These are phyloP conservation scores for Rhododendron ferrugineum DNA, from an alignment of 148 eudicot genomes.

Conservation along the genomic window DNA sequence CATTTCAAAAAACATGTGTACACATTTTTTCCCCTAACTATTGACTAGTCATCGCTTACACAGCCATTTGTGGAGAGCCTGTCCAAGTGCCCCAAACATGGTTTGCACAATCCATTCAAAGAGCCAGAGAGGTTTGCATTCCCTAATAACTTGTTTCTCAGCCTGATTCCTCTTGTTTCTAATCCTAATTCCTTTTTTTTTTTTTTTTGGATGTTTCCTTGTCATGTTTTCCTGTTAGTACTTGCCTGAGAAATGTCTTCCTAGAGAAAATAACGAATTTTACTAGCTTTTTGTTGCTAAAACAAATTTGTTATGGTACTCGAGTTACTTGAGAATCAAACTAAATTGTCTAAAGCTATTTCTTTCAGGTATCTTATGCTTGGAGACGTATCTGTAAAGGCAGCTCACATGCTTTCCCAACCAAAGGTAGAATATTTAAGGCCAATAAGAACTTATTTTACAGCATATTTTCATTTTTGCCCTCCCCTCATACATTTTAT, in stretches of 20 bases:
- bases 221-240: neutral
- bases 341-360: neutral
- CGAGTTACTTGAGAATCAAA: neutral
- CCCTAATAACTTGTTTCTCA: neutral
- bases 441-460: neutral
- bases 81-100: slow-evolving; percentile 90
- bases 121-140: slow-evolving; percentile 79
- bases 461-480: neutral
- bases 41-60: slow-evolving; percentile 21
- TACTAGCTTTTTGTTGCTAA: neutral
- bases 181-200: neutral
- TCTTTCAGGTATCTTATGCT: slow-evolving; percentile 77
- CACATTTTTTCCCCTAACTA: neutral
- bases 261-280: no score
- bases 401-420: slow-evolving; percentile 74
- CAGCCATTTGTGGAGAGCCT: slow-evolving; percentile 99
- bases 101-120: slow-evolving; percentile 94
- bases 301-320: neutral
- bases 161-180: neutral
- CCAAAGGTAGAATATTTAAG: slow-evolving; percentile 56
- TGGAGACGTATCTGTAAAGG: slow-evolving; percentile 80
- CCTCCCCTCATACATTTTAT: neutral
- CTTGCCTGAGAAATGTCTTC: neutral
- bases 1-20: neutral
- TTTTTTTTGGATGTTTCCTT: neutral